phyloP scores from a whole-genome alignment of 305 asterid species.

The Fraxinus xanthoxyloides region DNA sequence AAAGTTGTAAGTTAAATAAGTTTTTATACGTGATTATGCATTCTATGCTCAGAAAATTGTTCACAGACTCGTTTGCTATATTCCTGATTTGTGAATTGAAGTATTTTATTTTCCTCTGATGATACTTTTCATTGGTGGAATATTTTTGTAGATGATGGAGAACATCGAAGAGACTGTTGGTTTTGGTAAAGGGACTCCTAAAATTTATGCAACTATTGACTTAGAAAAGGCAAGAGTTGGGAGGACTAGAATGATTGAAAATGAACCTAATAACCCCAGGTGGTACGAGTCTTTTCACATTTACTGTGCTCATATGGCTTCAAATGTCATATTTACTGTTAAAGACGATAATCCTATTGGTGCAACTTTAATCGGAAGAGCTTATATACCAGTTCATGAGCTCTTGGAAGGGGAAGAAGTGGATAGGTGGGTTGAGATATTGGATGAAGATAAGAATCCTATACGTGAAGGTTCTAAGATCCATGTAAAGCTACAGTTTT shows the following conservation, averaged over 20 bases:
- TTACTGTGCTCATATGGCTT: conserved; percentile 78
- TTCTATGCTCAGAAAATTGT: background rate
- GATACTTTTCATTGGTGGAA: conserved; percentile 12
- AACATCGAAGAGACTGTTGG: conserved; percentile 73
- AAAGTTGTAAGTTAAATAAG: background rate
- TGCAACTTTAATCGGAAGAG: conserved; percentile 88
- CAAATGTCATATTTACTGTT: conserved; percentile 68
- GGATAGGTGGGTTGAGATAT: conserved; percentile 80
- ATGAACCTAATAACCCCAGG: conserved; percentile 69
- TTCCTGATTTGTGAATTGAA: conserved; percentile 5
- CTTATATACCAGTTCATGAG: conserved; percentile 66
- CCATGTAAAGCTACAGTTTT: conserved; percentile 79
- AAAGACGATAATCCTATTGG: conserved; percentile 88
- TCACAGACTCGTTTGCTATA: background rate
- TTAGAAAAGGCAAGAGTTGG: conserved; percentile 85
- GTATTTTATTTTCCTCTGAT: background rate
- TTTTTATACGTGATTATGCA: background rate
- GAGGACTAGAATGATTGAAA: conserved; percentile 64
- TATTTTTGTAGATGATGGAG: conserved; percentile 47
- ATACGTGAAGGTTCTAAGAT: conserved; percentile 61
- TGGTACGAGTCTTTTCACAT: conserved; percentile 87
- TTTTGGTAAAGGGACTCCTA: conserved; percentile 72
- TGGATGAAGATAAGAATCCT: conserved; percentile 64
- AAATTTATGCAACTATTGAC: conserved; percentile 75
- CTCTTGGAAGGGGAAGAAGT: conserved; percentile 76